A percentile compares a stretch with the other conserved stretches of the same genome.
These are phyloP conservation scores for Bruguiera gymnorhiza DNA, from an alignment of 345 rosid genomes.

Conservation along the genomic window DNA sequence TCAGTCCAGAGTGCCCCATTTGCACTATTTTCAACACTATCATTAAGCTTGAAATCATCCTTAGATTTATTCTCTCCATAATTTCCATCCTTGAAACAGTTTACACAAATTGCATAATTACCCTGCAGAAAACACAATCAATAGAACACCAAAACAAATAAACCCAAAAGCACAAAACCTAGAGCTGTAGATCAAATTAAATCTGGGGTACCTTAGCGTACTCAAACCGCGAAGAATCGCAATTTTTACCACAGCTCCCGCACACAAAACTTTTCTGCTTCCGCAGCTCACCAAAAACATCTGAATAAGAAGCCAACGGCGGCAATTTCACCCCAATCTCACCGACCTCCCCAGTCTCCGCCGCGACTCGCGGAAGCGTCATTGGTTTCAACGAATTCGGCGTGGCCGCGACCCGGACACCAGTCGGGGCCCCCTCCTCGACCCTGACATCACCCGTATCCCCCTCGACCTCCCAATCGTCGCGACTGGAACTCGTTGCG, in stretches of 20 bases:
- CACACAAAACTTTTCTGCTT: slow-evolving; percentile 39
- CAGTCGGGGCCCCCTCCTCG: slow-evolving; percentile 69
- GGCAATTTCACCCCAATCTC: slow-evolving; percentile 46
- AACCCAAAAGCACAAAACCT: background rate
- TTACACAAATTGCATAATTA: slow-evolving; percentile 42
- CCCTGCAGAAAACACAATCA: slow-evolving; percentile 38
- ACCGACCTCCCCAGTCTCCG: slow-evolving; percentile 12
- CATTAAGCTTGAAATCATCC: slow-evolving; percentile 57
- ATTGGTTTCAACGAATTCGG: slow-evolving; percentile 69
- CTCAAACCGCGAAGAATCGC: slow-evolving; percentile 53
- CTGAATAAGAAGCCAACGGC: slow-evolving; percentile 66
- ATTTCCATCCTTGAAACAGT: slow-evolving; percentile 59
- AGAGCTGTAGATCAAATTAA: background rate
- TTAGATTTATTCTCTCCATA: slow-evolving; percentile 55
- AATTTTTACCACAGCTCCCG: slow-evolving; percentile 47
- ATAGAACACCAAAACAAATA: slow-evolving; percentile 1
- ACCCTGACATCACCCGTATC: slow-evolving; percentile 32
- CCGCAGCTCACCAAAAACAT: slow-evolving; percentile 53
- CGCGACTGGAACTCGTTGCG: slow-evolving; percentile 9
- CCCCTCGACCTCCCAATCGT: slow-evolving; percentile 29
- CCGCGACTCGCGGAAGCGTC: slow-evolving; percentile 30
- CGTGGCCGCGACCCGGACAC: slow-evolving; percentile 67
- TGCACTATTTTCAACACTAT: slow-evolving; percentile 18
- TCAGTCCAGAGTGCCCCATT: slow-evolving; percentile 70
- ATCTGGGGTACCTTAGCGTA: slow-evolving; percentile 44